These are phyloP conservation scores for Parathielavia appendiculata DNA, from an alignment of 495 filamentous ascomycete genomes.

Conservation along the genomic window DNA sequence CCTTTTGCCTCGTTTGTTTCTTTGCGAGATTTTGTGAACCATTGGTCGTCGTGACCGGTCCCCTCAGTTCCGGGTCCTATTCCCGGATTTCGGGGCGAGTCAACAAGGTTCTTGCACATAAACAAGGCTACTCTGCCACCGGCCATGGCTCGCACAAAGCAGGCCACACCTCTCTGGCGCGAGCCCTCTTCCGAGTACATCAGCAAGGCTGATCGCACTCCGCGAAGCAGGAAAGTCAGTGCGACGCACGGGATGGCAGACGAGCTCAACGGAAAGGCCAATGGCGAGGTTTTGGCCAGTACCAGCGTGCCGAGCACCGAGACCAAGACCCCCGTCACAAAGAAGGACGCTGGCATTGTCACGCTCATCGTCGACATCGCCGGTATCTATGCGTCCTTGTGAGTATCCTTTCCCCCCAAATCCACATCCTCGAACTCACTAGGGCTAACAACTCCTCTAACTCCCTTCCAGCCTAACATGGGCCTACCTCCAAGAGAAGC, in stretches of 20 bases:
- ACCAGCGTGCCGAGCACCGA: slow-evolving; percentile 25
- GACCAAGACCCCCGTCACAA: slow-evolving; percentile 21
- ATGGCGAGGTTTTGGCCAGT: not conserved
- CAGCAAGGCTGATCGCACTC: slow-evolving; percentile 34
- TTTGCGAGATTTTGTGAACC: not conserved
- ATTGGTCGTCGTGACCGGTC: too few species aligned
- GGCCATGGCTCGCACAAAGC: slow-evolving; percentile 67
- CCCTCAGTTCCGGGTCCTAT: too few species aligned
- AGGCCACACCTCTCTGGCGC: slow-evolving; percentile 60
- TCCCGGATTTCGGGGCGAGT: too few species aligned
- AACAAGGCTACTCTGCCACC: not conserved
- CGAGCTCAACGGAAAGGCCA: slow-evolving; percentile 38
- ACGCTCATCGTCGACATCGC: slow-evolving; percentile 82
- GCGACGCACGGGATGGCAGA: slow-evolving; percentile 8
- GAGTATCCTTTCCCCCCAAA: slow-evolving; percentile 29
- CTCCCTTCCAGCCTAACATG: slow-evolving; percentile 68
- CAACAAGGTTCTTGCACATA: not conserved
- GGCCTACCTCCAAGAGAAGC: slow-evolving; percentile 94
- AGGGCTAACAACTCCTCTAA: not conserved
- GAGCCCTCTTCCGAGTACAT: slow-evolving; percentile 59
- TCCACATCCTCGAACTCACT: not conserved
- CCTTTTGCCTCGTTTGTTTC: not conserved
- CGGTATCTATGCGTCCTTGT: slow-evolving; percentile 97
- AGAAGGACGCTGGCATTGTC: slow-evolving; percentile 50
- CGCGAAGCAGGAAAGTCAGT: slow-evolving; percentile 28